phyloP scores from a whole-genome alignment of 495 filamentous ascomycete genomes.

The Neurospora sublineolata region DNA sequence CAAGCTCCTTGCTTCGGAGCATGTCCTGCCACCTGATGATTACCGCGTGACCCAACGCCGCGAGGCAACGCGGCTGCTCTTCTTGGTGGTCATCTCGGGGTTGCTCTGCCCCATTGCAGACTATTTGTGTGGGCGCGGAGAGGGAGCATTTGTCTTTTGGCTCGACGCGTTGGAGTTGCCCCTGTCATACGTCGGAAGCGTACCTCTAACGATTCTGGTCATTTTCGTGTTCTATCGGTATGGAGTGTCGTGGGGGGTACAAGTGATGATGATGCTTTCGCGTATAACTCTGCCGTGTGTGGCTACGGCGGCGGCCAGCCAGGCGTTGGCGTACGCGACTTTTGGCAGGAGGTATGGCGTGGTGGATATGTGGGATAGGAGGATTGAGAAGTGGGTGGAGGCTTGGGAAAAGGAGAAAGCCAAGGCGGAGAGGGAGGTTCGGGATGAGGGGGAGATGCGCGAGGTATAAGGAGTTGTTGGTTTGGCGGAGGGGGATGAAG shows the following conservation, averaged over 20 bases:
- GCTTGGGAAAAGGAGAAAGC: not conserved
- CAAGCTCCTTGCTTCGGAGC: not conserved
- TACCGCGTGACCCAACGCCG: not conserved
- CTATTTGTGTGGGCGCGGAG: not conserved
- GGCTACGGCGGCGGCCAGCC: not conserved
- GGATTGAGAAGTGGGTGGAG: not conserved
- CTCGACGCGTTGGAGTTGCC: not conserved
- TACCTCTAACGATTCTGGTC: not conserved
- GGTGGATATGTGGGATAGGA: not conserved
- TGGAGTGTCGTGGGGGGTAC: too few species aligned
- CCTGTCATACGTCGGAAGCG: not conserved
- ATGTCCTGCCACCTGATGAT: not conserved
- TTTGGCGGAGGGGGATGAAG: not conserved
- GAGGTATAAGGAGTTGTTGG: not conserved
- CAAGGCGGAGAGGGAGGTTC: not conserved
- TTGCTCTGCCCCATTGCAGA: not conserved
- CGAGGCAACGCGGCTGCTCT: not conserved
- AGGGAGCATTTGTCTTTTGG: not conserved
- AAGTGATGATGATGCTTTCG: not conserved
- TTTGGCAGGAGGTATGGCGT: not conserved
- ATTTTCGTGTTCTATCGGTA: not conserved
- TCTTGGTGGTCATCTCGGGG: not conserved
- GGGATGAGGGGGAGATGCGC: not conserved
- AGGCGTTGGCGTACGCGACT: not conserved
- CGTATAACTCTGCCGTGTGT: not conserved